Evolutionary conservation across 1,284 basidiomycete species (phyloP), one percentile per base, ranked within the genome.

Genomic region (Rhodotorula mucilaginosa): DNA sequence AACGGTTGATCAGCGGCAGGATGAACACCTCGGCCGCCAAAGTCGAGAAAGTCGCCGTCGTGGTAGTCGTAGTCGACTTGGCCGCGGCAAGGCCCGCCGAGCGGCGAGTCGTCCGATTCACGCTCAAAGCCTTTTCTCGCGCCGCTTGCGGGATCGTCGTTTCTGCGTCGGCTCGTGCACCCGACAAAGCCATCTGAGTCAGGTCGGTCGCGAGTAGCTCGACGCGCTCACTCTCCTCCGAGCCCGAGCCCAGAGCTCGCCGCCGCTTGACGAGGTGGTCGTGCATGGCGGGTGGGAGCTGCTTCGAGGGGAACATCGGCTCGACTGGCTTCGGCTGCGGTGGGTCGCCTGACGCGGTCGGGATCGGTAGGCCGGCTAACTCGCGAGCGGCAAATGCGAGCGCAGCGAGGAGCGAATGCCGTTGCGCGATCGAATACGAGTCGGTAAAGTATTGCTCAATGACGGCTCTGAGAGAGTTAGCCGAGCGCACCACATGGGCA

Each of bases 401-500:
- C 0, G 92, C 89, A 65, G 90, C 92, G 47, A 98, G 85, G 79
- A 96, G 93, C 8, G 87, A 86, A 71, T 87, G 89, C 18, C 94
- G 88, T 78, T 98, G 93, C 31, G 88, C 86, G 7, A 87, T 87
- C 0, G 93, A 93, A 81, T 96, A 97, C 76, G 95, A 91, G 63
- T 90, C 90, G 71, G 89, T 88, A 82, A 97, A 98, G 81, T 93
- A 92, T 78, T 97, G 92, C 79, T 97, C 92, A 59, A 90, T 88
- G n/a, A 96, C 83, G 61, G 87, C 86, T 5, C 93, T 95, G 79
- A 2, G n/a, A 10, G 21, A 29, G 51, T 15, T 60, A 26, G 58
- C 26, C 51, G 7, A 18, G 26, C 65, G 26, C 58, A 46, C 26
- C 26, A 26, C 26, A 26, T 26, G 26, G 26, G 26, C 26, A 29